Percentiles rank a stretch among this genome's conserved stretches.
These are phyloP conservation scores for Neurospora cerealis DNA, from an alignment of 495 filamentous ascomycete genomes.

Conservation along the genomic window DNA sequence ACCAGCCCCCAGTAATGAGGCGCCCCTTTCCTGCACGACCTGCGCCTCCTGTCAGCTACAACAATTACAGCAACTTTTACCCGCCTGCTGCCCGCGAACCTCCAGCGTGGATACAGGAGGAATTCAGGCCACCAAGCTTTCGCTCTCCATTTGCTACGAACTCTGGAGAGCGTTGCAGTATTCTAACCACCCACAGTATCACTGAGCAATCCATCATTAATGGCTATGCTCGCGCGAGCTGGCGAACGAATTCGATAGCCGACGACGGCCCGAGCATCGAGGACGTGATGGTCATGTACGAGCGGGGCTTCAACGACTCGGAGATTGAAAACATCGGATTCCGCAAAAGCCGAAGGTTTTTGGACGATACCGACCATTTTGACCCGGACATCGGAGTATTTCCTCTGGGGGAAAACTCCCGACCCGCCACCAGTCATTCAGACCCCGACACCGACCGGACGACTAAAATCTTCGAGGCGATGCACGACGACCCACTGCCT, in stretches of 20 bases:
- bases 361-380: slow-evolving; percentile 24
- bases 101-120: background rate
- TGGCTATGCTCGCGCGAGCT: slow-evolving; percentile 35
- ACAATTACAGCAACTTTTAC: background rate
- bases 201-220: slow-evolving; percentile 44
- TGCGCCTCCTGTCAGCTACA: background rate
- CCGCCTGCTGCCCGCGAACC: background rate
- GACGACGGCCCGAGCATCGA: slow-evolving; percentile 78
- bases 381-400: slow-evolving; percentile 13
- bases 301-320: slow-evolving; percentile 64
- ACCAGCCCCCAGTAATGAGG: background rate
- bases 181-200: slow-evolving; percentile 67
- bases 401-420: slow-evolving; percentile 8
- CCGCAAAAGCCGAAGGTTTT: slow-evolving; percentile 21
- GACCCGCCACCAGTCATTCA: slow-evolving; percentile 22
- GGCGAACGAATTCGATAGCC: slow-evolving; percentile 42
- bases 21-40: background rate
- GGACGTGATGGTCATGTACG: slow-evolving; percentile 90
- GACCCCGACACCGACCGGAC: slow-evolving; percentile 16
- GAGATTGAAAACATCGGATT: slow-evolving; percentile 25
- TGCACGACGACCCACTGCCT: slow-evolving; percentile 28
- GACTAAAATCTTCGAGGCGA: slow-evolving; percentile 32
- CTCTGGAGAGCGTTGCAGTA: slow-evolving; percentile 57
- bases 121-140: background rate
- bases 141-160: slow-evolving; percentile 1